Percentiles rank a stretch among this genome's conserved stretches.
These are phyloP conservation scores for Sindora glabra DNA, from an alignment of 306 rosid genomes.

Conservation along the genomic window DNA sequence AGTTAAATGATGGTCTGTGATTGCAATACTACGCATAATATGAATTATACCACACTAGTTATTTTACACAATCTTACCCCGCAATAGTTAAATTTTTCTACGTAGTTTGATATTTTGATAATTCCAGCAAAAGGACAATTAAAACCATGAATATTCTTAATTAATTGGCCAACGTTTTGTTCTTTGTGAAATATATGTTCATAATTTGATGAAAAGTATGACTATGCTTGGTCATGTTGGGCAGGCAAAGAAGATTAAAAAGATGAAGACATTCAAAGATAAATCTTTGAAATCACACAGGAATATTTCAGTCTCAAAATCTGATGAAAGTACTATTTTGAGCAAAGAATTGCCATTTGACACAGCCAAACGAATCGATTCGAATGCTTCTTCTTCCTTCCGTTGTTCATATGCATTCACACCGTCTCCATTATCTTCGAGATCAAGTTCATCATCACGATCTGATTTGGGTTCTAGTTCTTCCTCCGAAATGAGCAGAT, in stretches of 20 bases:
- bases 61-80: too few species aligned
- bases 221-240: not conserved
- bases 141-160: not conserved
- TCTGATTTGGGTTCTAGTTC: not conserved
- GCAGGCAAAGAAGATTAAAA: slow-evolving; percentile 21
- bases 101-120: too few species aligned
- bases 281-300: not conserved
- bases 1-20: too few species aligned
- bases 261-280: not conserved
- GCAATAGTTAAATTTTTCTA: too few species aligned
- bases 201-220: not conserved
- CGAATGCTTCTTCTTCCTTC: not conserved
- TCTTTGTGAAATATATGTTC: too few species aligned
- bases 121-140: too few species aligned
- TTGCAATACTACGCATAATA: too few species aligned
- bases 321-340: not conserved
- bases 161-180: not conserved
- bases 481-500: not conserved
- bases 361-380: not conserved
- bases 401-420: not conserved
- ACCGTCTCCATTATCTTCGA: not conserved
- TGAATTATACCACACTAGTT: too few species aligned
- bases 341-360: not conserved
- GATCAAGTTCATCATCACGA: not conserved
- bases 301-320: not conserved